Evolutionary conservation across 495 filamentous ascomycete species (phyloP).

Genomic region (Neurospora hispaniola): DNA sequence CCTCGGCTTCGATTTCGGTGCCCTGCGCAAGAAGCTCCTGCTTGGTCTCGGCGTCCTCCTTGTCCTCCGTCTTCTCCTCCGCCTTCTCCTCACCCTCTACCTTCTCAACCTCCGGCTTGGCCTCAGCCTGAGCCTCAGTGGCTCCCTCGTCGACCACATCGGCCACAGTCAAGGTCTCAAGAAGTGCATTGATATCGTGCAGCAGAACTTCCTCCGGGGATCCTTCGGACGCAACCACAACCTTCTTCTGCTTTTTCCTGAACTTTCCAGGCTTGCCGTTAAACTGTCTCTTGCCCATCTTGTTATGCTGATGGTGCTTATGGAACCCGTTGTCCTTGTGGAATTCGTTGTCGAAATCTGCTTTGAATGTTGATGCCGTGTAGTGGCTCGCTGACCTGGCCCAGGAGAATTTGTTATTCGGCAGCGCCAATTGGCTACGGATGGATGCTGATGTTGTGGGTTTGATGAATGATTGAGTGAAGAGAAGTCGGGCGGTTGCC

Average conservation of each 20-base stretch:
- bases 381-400: not conserved
- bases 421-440: not conserved
- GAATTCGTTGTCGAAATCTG: not conserved
- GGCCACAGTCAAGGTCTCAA: conserved; percentile 41
- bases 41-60: conserved; percentile 6
- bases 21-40: conserved; percentile 46
- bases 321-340: not conserved
- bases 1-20: conserved; percentile 66
- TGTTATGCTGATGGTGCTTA: not conserved
- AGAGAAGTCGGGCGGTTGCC: not conserved
- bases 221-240: conserved; percentile 18
- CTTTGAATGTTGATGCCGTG: not conserved
- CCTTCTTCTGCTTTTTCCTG: conserved; percentile 15
- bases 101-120: conserved; percentile 4
- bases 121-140: not conserved
- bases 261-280: conserved; percentile 11
- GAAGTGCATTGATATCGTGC: conserved; percentile 54
- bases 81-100: not conserved
- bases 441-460: not conserved
- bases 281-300: not conserved
- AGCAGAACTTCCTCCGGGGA: conserved; percentile 65
- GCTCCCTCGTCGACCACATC: conserved; percentile 15
- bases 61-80: not conserved
- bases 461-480: not conserved
- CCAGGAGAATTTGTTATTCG: not conserved